phyloP scores from a whole-genome alignment of 1,284 basidiomycete species.

The Ustilago trichophora region DNA sequence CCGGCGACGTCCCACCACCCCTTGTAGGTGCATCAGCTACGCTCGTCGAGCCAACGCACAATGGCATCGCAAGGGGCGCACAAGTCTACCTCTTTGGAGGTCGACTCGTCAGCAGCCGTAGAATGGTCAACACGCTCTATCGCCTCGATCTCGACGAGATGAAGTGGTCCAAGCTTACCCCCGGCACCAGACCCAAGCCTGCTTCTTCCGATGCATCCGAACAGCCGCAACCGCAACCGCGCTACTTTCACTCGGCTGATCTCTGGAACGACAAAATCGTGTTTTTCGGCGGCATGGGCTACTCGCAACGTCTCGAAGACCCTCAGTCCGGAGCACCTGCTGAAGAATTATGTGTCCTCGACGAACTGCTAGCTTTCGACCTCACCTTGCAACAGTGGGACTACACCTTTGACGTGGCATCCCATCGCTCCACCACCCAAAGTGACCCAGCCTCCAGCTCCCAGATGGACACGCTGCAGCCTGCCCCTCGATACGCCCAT shows the following conservation, averaged over 20 bases:
- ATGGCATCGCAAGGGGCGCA: slow-evolving; percentile 10
- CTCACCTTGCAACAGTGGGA: slow-evolving; percentile 56
- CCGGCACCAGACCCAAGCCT: slow-evolving; percentile 6
- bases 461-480: slow-evolving; percentile 13
- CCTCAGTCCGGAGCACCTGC: neutral
- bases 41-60: slow-evolving; percentile 40
- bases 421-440: slow-evolving; percentile 2
- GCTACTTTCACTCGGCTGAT: slow-evolving; percentile 63
- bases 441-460: slow-evolving; percentile 10
- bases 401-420: slow-evolving; percentile 27
- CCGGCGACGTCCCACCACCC: slow-evolving; percentile 58
- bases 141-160: slow-evolving; percentile 52
- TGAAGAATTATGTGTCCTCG: slow-evolving; percentile 56
- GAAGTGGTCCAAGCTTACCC: slow-evolving; percentile 39
- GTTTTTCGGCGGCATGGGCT: slow-evolving; percentile 63
- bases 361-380: slow-evolving; percentile 58
- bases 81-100: slow-evolving; percentile 60
- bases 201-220: slow-evolving; percentile 5
- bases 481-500: slow-evolving; percentile 58
- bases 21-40: slow-evolving; percentile 60
- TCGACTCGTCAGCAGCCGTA: slow-evolving; percentile 57
- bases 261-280: slow-evolving; percentile 59
- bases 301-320: slow-evolving; percentile 19
- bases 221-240: slow-evolving; percentile 52
- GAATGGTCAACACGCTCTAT: slow-evolving; percentile 60